Base-by-base conservation (phyloP, 495 filamentous ascomycete genomes). In the Lichina pygmaea region DNA sequence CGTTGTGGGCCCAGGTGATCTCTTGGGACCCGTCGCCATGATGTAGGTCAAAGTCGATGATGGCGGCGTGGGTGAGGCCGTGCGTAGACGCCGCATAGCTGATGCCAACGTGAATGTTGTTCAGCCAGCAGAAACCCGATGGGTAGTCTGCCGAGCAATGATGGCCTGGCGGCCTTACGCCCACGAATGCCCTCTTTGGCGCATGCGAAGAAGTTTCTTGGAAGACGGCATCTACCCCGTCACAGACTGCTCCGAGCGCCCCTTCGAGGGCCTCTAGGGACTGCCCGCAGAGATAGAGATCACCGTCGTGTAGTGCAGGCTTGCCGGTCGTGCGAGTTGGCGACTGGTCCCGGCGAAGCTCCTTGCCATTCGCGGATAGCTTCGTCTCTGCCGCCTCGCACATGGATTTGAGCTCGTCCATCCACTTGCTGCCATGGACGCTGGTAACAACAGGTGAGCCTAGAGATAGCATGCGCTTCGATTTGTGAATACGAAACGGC, bases 71-170 rank as follows among this genome's bases (percentile, higher is more conserved):
- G 0, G 85, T 94, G 38, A 95, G 57, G 7, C 80, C 86, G 54
- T 93, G 75, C 43, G 67, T 71, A 47, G 81, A 68, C 6, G 79
- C 75, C 9, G 77, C 89, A 54, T 94, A 78, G 52, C 86, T 80
- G 48, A 95, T 92, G 0, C 89, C 91, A 33, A 95, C 83, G 55
- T 94, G 86, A 7, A 95, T 83, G 56, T 97, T 97, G 58, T 97
- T 97, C 46, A 97, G 58, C 89, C 89, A 97, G 60, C 89, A 97
- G 58, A 97, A 97, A 2, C 89, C 89, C 1, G 84, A 93, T 0
- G 89, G 89, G 47, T 76, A 72, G 37, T 72, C 68, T 4, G 83
- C 73, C 6, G 86, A 89, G 59, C 89, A 97, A 55, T 97, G 89
- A 53, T 97, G 89, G 7, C 89, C 89, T 1, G 85, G 85, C 30